Conservation (phyloP, 78 protist genomes). For the Speleostelium caveatum region DNA sequence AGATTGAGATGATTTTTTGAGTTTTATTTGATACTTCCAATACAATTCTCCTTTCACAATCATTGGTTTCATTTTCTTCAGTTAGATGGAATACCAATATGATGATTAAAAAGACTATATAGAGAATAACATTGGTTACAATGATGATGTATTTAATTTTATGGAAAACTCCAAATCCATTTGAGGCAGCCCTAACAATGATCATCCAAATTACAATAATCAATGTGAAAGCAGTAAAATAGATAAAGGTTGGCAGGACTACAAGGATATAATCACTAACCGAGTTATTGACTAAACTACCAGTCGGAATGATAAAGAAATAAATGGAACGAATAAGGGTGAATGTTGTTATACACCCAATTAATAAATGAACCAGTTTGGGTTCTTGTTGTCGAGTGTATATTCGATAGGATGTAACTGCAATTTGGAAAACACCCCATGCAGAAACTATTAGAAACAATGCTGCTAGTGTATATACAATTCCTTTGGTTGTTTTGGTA, state of each 20-base stretch:
- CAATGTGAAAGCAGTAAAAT: constrained; percentile 46
- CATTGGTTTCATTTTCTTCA: not conserved
- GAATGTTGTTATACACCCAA: constrained; percentile 8
- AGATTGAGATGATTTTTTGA: constrained; percentile 40
- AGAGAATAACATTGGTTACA: constrained; percentile 16
- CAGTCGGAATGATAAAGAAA: constrained; percentile 55
- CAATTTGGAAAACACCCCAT: constrained; percentile 8
- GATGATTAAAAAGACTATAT: constrained; percentile 29
- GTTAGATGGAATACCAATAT: constrained; percentile 48
- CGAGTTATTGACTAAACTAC: not conserved
- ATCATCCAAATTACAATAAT: constrained; percentile 61
- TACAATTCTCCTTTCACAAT: constrained; percentile 56
- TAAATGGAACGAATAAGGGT: constrained; percentile 26
- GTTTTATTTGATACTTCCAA: not conserved
- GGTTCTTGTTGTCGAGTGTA: constrained; percentile 6
- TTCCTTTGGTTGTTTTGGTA: not conserved
- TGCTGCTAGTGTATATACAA: constrained; percentile 31
- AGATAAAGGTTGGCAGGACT: constrained; percentile 50
- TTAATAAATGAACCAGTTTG: constrained; percentile 36
- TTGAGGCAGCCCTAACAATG: not conserved
- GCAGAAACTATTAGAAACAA: constrained; percentile 1
- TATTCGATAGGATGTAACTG: not conserved
- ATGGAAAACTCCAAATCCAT: not conserved
- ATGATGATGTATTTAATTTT: constrained; percentile 1
- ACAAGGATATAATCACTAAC: constrained; percentile 71